Evolutionary conservation across 2,329 filamentous ascomycete genomes (phyloP), one percentile per base, ranked within the genome.

Genomic region (Bipolaris victoriae): DNA sequence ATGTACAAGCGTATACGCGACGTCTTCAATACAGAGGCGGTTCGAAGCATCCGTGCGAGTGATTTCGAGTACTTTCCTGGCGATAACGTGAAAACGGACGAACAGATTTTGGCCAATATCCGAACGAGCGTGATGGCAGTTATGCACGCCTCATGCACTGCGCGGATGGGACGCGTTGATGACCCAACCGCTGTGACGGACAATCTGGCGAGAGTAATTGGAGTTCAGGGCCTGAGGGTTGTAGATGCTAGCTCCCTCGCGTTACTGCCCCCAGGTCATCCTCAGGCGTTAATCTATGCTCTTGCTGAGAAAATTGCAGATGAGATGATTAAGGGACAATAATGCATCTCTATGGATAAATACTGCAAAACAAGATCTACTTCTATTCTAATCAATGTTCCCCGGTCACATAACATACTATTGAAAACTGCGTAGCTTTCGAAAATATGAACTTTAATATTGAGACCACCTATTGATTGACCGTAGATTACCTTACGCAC

Each of bases 201-300:
- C 60, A 65, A 60, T 9, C 67, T 70, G 43, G 74, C 62, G 7
- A 63, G 66, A 22, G 76, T 78, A 0, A 68, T 72, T 53, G 75
- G 76, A 2, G 70, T 76, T 3, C 40, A 64, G 11, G 60, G 64
- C 4, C 49, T 78, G 54, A 58, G 76, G 33, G 71, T 78, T 3
- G 71, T 78, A 11, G 76, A 78, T 65, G 69, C 72, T 5, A 63
- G 58, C 16, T 61, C 64, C 18, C 71, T 77, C 33, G 61, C 74
- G 0, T 59, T 76, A 7, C 52, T 74, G n/a, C 74, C 74, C 22
- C 75, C 76, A 2, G 76, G 76, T 7, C 74, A 77, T 63, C 71
- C 73, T 15, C 54, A 57, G 49, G 49, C 40, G 16, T 35, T 41
- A 11, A 33, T 50, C 11, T 41, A 50, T 16, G 48, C 37, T 5